These are phyloP conservation scores for Lentinula sp. DNA, from an alignment of 768 basidiomycete genomes.

Conservation along the genomic window DNA sequence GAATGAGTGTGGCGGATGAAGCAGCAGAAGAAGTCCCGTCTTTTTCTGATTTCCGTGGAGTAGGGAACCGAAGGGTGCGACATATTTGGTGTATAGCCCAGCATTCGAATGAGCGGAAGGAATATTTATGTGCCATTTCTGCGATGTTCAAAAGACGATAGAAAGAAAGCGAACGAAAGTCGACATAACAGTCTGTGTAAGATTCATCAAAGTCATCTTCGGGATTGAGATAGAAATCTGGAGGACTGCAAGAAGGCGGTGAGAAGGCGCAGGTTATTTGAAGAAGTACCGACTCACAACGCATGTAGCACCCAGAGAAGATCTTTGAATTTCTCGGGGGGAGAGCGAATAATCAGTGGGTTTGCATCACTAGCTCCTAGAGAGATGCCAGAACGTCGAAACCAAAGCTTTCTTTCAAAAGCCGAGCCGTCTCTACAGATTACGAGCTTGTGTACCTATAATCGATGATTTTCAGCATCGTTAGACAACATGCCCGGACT, in stretches of 20 bases:
- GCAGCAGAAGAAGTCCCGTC: conserved; percentile 14
- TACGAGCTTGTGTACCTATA: conserved; percentile 39
- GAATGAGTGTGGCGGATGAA: conserved; percentile 14
- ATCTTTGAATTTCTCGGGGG: conserved; percentile 38
- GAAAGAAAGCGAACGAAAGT: neutral
- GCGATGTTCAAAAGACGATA: conserved; percentile 38
- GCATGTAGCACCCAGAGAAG: conserved; percentile 46
- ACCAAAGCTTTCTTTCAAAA: conserved; percentile 31
- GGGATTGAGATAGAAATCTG: conserved; percentile 26
- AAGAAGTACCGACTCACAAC: conserved; percentile 25
- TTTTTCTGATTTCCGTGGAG: neutral
- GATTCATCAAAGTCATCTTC: conserved; percentile 5
- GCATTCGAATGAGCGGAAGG: conserved; percentile 34
- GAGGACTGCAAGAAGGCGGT: conserved; percentile 21
- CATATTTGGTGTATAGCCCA: conserved; percentile 40
- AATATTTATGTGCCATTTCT: conserved; percentile 41
- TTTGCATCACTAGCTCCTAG: conserved; percentile 23
- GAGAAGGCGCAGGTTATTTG: neutral
- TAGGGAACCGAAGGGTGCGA: conserved; percentile 21
- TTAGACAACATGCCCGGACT: neutral
- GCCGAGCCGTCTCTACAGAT: conserved; percentile 35
- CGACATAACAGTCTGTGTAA: neutral
- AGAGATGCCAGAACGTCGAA: conserved; percentile 16
- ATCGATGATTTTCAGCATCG: neutral
- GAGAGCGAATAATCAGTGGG: conserved; percentile 34